phyloP scores from a whole-genome alignment of 192 early-diverging fungal genomes.

The Funneliformis geosporum region DNA sequence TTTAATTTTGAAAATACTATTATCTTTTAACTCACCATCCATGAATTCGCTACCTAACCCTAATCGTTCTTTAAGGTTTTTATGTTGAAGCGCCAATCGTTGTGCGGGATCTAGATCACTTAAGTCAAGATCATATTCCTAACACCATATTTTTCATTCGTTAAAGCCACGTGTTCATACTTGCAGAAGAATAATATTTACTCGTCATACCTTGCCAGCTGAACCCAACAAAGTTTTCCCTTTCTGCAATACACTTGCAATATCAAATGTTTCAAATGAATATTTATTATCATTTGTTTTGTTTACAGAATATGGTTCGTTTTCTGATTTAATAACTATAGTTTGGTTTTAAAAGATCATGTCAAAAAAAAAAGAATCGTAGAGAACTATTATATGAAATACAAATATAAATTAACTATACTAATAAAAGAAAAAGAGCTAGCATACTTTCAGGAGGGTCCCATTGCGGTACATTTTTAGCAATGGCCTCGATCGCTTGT shows the following conservation, averaged over 20 bases:
- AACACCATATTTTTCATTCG: neutral
- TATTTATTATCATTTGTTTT: constrained; percentile 54
- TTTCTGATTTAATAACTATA: constrained; percentile 27
- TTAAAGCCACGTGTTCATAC: neutral
- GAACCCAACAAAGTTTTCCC: constrained; percentile 80
- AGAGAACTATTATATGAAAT: neutral
- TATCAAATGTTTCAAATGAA: constrained; percentile 81
- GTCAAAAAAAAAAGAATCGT: neutral
- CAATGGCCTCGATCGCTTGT: constrained; percentile 88
- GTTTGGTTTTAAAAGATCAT: constrained; percentile 18
- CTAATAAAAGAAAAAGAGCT: neutral
- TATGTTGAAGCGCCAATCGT: constrained; percentile 78
- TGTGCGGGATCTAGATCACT: constrained; percentile 78
- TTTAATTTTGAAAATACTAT: neutral
- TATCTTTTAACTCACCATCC: constrained; percentile 58
- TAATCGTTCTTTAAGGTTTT: constrained; percentile 79
- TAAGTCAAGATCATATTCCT: constrained; percentile 87
- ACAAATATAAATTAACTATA: neutral
- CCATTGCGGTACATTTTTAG: constrained; percentile 87
- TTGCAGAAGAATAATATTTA: neutral
- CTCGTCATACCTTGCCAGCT: constrained; percentile 63
- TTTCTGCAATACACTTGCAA: constrained; percentile 75
- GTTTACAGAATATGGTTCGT: constrained; percentile 25
- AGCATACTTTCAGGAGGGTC: constrained; percentile 51
- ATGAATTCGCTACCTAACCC: constrained; percentile 88